phyloP scores from a whole-genome alignment of 2,329 filamentous ascomycete species.

The Fusarium staphyleae region DNA sequence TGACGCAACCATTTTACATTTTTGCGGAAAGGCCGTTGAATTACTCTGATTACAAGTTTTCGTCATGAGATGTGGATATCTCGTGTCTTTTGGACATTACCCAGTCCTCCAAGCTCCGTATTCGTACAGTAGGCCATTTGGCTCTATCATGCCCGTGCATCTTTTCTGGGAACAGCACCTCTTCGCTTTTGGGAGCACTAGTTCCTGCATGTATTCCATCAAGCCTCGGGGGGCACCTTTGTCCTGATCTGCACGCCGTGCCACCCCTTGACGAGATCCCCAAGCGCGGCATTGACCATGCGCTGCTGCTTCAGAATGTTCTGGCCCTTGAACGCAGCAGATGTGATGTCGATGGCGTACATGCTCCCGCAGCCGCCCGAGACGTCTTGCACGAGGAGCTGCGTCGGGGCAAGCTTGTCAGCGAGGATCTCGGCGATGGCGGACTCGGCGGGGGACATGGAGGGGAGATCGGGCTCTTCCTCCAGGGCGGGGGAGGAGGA shows the following conservation, averaged over 20 bases:
- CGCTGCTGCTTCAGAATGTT: slow-evolving; percentile 82
- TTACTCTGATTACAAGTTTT: slow-evolving; percentile 1
- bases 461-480: slow-evolving; percentile 32
- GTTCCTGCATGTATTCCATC: background rate
- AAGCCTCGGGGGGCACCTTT: slow-evolving; percentile 51
- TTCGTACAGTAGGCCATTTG: background rate
- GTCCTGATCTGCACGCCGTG: slow-evolving; percentile 85
- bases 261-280: slow-evolving; percentile 80
- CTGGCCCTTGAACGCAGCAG: slow-evolving; percentile 72
- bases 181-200: no score
- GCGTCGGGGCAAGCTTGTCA: slow-evolving; percentile 57
- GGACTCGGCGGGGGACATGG: slow-evolving; percentile 60
- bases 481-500: slow-evolving; percentile 17
- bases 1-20: no score
- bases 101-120: background rate
- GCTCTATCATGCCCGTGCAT: background rate
- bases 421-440: slow-evolving; percentile 63
- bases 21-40: background rate
- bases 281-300: slow-evolving; percentile 77
- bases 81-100: background rate
- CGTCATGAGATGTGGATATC: background rate
- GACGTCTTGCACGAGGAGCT: slow-evolving; percentile 75
- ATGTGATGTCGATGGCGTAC: slow-evolving; percentile 83
- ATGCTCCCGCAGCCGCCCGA: slow-evolving; percentile 86
- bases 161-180: no score